Evolutionary conservation across 2,329 filamentous ascomycete genomes (phyloP).

Genomic region (Phyllosticta citrichinensis): DNA sequence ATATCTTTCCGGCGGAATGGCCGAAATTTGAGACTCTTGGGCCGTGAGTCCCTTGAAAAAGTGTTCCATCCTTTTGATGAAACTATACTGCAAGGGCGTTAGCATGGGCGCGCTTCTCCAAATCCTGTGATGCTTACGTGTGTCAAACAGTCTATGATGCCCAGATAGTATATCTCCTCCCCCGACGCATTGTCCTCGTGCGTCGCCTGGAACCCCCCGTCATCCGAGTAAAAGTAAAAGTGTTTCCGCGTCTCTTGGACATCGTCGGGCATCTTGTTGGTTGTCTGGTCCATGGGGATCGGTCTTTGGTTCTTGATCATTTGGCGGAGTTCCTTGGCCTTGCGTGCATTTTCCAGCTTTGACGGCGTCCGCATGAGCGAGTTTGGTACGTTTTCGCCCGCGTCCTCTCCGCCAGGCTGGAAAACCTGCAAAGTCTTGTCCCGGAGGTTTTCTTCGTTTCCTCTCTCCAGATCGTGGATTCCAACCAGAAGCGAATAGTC

Average conservation of each 20-base stretch:
- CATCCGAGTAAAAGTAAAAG: constrained; percentile 85
- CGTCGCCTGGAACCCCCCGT: constrained; percentile 86
- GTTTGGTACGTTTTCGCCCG: constrained; percentile 44
- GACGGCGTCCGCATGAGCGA: constrained; percentile 82
- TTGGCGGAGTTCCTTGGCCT: constrained; percentile 81
- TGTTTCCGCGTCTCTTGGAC: constrained; percentile 56
- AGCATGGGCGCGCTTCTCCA: background rate
- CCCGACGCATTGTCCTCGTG: constrained; percentile 78
- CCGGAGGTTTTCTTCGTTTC: constrained; percentile 88
- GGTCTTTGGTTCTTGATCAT: constrained; percentile 90
- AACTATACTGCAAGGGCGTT: constrained; percentile 58
- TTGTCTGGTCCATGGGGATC: constrained; percentile 77
- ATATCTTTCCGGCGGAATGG: constrained; percentile 80
- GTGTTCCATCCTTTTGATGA: constrained; percentile 89
- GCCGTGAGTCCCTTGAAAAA: constrained; percentile 90
- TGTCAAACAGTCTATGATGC: constrained; percentile 95
- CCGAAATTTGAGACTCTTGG: constrained; percentile 80
- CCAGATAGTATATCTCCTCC: constrained; percentile 94
- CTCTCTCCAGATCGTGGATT: constrained; percentile 80
- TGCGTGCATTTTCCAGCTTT: constrained; percentile 81
- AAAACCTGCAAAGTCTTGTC: constrained; percentile 90
- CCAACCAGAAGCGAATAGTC: constrained; percentile 94
- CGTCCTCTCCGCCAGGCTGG: constrained; percentile 66
- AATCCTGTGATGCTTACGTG: constrained; percentile 55
- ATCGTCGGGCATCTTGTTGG: constrained; percentile 82